phyloP scores from a whole-genome alignment of 768 basidiomycete species.

The Tephrocybe rancida region DNA sequence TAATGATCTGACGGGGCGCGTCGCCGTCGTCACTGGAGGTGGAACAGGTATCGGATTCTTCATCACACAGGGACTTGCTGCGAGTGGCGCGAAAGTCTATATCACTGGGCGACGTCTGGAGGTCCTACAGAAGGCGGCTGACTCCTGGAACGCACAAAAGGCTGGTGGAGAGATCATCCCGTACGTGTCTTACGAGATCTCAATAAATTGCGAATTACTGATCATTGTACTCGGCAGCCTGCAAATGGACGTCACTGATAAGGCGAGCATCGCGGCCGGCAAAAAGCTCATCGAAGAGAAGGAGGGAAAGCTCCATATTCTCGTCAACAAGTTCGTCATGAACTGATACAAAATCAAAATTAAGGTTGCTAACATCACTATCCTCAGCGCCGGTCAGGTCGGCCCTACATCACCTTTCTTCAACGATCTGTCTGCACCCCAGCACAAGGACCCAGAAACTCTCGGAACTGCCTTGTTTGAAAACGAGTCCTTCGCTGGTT shows the following conservation, averaged over 20 bases:
- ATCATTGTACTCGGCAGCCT: constrained; percentile 32
- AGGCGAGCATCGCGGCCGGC: constrained; percentile 61
- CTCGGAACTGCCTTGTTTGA: constrained; percentile 72
- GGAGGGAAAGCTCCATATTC: constrained; percentile 75
- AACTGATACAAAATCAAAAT: neutral
- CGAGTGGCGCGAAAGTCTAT: constrained; percentile 81
- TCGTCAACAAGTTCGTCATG: constrained; percentile 77
- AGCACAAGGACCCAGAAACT: constrained; percentile 64
- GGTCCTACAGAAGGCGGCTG: constrained; percentile 60
- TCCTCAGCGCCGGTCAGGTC: constrained; percentile 67
- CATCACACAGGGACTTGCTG: constrained; percentile 74
- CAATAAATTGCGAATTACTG: neutral
- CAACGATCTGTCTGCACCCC: constrained; percentile 53
- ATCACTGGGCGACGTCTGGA: constrained; percentile 72
- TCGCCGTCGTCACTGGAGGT: constrained; percentile 58
- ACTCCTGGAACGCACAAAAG: constrained; percentile 45
- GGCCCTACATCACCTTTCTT: constrained; percentile 68
- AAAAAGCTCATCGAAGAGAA: constrained; percentile 55
- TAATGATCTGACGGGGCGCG: constrained; percentile 57
- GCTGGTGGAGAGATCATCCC: constrained; percentile 56
- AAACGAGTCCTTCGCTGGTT: constrained; percentile 62
- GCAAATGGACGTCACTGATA: constrained; percentile 72
- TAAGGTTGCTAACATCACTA: neutral
- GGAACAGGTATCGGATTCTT: constrained; percentile 60
- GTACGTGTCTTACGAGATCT: constrained; percentile 36